Percentiles rank a stretch among this genome's conserved stretches.
These are phyloP conservation scores for Pestalotiopsis sp. DNA, from an alignment of 2,329 filamentous ascomycete species.

Conservation along the genomic window DNA sequence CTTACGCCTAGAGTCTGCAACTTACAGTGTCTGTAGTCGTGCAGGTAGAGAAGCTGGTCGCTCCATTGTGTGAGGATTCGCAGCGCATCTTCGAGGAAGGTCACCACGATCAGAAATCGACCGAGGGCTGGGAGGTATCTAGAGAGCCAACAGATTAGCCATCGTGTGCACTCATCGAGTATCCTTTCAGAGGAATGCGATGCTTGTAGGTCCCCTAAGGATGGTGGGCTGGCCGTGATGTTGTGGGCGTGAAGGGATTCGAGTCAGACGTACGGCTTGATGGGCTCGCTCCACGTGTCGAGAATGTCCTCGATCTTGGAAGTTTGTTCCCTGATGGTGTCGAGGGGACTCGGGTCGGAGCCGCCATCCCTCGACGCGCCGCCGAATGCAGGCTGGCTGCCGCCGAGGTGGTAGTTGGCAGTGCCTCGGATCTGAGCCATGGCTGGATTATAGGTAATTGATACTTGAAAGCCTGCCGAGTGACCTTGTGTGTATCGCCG, in stretches of 20 bases:
- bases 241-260: background rate
- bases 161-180: slow-evolving; percentile 19
- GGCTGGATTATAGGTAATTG: slow-evolving; percentile 11
- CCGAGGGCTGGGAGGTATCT: slow-evolving; percentile 95
- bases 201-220: background rate
- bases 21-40: slow-evolving; percentile 92
- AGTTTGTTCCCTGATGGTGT: slow-evolving; percentile 89
- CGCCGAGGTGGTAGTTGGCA: slow-evolving; percentile 79
- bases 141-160: slow-evolving; percentile 19
- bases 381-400: slow-evolving; percentile 69
- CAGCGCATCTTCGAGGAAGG: slow-evolving; percentile 94
- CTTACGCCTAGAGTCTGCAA: slow-evolving; percentile 19
- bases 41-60: slow-evolving; percentile 90
- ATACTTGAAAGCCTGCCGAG: background rate
- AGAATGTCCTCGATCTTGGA: slow-evolving; percentile 97
- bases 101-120: slow-evolving; percentile 96
- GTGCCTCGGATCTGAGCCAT: slow-evolving; percentile 60
- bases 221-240: background rate
- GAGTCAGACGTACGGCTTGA: slow-evolving; percentile 78
- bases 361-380: slow-evolving; percentile 60
- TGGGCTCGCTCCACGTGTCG: slow-evolving; percentile 82
- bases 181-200: background rate
- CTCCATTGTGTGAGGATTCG: slow-evolving; percentile 97
- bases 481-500: slow-evolving; percentile 11
- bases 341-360: slow-evolving; percentile 75